Evolutionary conservation across 495 filamentous ascomycete species (phyloP).

Genomic region (Aspergillus campestris): DNA sequence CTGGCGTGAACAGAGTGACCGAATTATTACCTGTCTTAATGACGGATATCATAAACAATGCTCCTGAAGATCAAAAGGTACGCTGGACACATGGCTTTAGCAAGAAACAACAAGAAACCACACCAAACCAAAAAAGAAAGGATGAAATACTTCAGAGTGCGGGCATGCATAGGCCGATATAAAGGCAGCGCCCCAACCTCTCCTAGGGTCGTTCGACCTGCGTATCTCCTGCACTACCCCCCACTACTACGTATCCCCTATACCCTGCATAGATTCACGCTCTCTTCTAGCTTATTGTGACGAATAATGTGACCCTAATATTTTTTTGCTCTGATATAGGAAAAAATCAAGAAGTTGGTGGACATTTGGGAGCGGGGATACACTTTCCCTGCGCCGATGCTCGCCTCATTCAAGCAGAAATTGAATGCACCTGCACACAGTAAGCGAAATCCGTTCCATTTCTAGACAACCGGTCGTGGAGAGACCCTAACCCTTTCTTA

Average conservation of each 20-base stretch:
- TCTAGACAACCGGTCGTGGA: no score
- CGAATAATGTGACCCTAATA: slow-evolving; percentile 43
- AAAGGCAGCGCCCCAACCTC: background rate
- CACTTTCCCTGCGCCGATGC: slow-evolving; percentile 78
- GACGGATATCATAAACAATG: slow-evolving; percentile 85
- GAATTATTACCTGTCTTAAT: slow-evolving; percentile 87
- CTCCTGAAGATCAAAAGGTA: slow-evolving; percentile 98
- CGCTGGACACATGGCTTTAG: slow-evolving; percentile 43
- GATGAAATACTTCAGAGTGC: slow-evolving; percentile 19
- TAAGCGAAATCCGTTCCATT: slow-evolving; percentile 43
- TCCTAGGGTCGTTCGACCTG: slow-evolving; percentile 21
- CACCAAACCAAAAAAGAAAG: slow-evolving; percentile 18
- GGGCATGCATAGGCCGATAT: slow-evolving; percentile 24
- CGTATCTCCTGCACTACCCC: slow-evolving; percentile 16
- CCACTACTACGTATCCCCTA: slow-evolving; percentile 15
- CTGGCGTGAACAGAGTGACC: slow-evolving; percentile 93
- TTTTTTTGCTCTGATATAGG: slow-evolving; percentile 51
- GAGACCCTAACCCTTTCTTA: slow-evolving; percentile 26
- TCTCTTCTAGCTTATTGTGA: slow-evolving; percentile 18
- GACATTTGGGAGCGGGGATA: slow-evolving; percentile 96
- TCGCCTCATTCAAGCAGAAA: slow-evolving; percentile 80
- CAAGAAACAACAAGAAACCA: slow-evolving; percentile 11
- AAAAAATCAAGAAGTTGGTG: slow-evolving; percentile 91
- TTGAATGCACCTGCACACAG: slow-evolving; percentile 54
- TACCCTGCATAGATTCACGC: slow-evolving; percentile 14